Conservation (phyloP, 2,329 filamentous ascomycete genomes). For the Nectriaceae sp. region DNA sequence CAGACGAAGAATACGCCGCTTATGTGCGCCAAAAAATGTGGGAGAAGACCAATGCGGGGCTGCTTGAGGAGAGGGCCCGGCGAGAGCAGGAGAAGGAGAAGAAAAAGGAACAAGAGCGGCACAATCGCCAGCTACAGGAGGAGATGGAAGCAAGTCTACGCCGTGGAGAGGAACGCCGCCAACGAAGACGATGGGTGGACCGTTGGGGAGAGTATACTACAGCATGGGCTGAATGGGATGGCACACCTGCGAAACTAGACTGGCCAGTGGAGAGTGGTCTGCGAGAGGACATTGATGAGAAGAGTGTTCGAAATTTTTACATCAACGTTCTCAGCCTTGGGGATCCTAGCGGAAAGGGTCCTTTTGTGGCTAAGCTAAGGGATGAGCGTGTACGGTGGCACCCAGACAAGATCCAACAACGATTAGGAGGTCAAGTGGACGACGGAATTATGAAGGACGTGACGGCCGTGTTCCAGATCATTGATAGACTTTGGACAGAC, state of each 20-base stretch:
- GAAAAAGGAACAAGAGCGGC: conserved; percentile 52
- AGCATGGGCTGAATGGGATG: conserved; percentile 63
- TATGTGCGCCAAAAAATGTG: conserved; percentile 91
- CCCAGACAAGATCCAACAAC: conserved; percentile 95
- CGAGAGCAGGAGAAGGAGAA: conserved; percentile 55
- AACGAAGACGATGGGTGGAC: conserved; percentile 54
- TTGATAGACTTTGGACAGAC: conserved; percentile 80
- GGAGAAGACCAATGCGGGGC: conserved; percentile 86
- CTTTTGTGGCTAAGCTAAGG: conserved; percentile 63
- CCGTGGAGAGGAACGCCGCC: conserved; percentile 64
- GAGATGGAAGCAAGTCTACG: conserved; percentile 71
- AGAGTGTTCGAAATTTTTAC: conserved; percentile 71
- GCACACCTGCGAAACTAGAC: conserved; percentile 45
- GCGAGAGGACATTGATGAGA: conserved; percentile 56
- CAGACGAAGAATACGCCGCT: conserved; percentile 86
- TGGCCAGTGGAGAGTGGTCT: conserved; percentile 73
- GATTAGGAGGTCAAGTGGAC: conserved; percentile 73
- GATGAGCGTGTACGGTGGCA: conserved; percentile 92
- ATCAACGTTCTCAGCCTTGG: conserved; percentile 46
- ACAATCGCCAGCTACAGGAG: conserved; percentile 53
- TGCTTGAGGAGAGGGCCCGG: conserved; percentile 73
- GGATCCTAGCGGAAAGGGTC: conserved; percentile 45
- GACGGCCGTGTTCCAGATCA: conserved; percentile 87
- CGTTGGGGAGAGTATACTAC: conserved; percentile 66
- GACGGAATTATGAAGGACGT: conserved; percentile 73